These are phyloP conservation scores for Penicillium sp. DNA, from an alignment of 2,329 filamentous ascomycete species.

Conservation along the genomic window DNA sequence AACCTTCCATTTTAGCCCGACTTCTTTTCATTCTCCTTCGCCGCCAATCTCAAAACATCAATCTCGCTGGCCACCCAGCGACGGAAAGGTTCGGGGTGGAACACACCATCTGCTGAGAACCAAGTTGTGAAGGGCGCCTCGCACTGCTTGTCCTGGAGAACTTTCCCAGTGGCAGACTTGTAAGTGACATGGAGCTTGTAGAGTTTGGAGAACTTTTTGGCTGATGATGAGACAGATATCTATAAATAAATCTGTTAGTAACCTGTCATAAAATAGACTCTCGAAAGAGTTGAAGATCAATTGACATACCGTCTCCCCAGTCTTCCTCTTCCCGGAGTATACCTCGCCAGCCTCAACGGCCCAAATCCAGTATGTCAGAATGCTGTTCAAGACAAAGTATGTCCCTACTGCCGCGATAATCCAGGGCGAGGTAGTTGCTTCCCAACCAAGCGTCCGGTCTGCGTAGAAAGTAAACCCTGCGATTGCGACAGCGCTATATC, in stretches of 20 bases:
- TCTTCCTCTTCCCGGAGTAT: slow-evolving; percentile 71
- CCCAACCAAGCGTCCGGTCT: slow-evolving; percentile 90
- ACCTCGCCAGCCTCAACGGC: slow-evolving; percentile 76
- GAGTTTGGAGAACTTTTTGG: slow-evolving; percentile 74
- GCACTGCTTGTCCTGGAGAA: slow-evolving; percentile 49
- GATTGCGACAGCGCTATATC: slow-evolving; percentile 77
- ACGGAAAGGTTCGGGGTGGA: slow-evolving; percentile 61
- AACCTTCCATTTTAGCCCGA: slow-evolving; percentile 14
- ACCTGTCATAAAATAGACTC: not conserved
- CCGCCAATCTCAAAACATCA: slow-evolving; percentile 53
- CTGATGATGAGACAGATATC: slow-evolving; percentile 70
- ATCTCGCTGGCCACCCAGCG: slow-evolving; percentile 60
- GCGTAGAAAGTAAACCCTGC: slow-evolving; percentile 82
- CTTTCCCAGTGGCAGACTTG: slow-evolving; percentile 39
- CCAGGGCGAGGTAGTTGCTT: slow-evolving; percentile 71
- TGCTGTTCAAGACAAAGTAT: slow-evolving; percentile 76
- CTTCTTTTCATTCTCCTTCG: slow-evolving; percentile 36
- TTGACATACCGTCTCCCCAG: slow-evolving; percentile 59
- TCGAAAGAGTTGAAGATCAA: not conserved
- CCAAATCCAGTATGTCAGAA: slow-evolving; percentile 81
- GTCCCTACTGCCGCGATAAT: slow-evolving; percentile 74
- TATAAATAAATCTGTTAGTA: slow-evolving; percentile 36
- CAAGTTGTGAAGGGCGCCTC: slow-evolving; percentile 59
- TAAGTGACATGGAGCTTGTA: slow-evolving; percentile 70
- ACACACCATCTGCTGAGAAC: slow-evolving; percentile 58